Evolutionary conservation across 2,329 filamentous ascomycete genomes (phyloP), one percentile per base, ranked within the genome.

Genomic region (Talaromyces marneffei): DNA sequence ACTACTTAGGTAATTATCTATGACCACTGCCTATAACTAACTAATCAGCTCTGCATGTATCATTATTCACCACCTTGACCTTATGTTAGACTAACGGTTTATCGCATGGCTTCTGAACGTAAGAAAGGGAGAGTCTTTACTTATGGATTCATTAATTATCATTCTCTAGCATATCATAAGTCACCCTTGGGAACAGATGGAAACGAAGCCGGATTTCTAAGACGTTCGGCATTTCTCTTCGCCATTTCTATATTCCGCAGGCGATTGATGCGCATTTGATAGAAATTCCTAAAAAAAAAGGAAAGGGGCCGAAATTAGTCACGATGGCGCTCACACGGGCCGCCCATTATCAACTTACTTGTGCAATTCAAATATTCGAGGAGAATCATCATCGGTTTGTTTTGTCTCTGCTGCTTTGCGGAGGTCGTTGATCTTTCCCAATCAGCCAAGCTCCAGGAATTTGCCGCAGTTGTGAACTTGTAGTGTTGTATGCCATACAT

Each of bases 341-440:
- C 8, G 1, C n/a, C 4, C 6, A 2, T 20, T 12, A 4, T 31
- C 0, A 37, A 66, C 70, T 60, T 76, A 93, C 89, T 87, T 92
- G 71, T 93, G 89, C 62, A 97, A 80, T 66, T 89, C 85, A 76
- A 94, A 99, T 2, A 96, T 83, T 44, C 93, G 85, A 20, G 91
- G 88, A 61, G 88, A 87, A 63, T 90, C 86, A 63, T 90, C 87
- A 52, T 37, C 57, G 40, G 20, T 40, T 18, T 74, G 63, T 37
- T 77, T 73, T 23, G 78, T 66, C 35, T 73, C 67, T 37, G 70
- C 69, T 37, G 74, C 70, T 61, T 82, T 76, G 9, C 59, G 52
- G 23, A 63, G 46, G 27, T 57, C 42, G 23, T 60, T 76, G 66
- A 79, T 78, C 76, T 79, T 64, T 39, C 29, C 57, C 57, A 7